A percentile compares a stretch with the other conserved stretches of the same genome.
These are phyloP conservation scores for Cutaneotrichosporon sp. DNA, from an alignment of 1,284 basidiomycete species.

Conservation along the genomic window DNA sequence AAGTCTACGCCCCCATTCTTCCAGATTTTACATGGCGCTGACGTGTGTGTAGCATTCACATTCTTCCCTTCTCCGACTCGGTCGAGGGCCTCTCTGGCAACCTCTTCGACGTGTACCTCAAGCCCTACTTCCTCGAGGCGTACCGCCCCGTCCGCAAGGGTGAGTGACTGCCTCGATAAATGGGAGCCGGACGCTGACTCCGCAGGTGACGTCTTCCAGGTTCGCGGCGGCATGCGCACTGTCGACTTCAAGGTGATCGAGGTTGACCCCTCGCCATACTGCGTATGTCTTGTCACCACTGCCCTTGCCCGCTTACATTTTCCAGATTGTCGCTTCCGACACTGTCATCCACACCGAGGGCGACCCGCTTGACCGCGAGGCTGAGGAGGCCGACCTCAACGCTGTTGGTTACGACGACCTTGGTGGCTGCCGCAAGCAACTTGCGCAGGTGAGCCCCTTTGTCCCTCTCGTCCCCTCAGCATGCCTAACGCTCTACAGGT, in stretches of 20 bases:
- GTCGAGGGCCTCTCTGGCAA: slow-evolving; percentile 96
- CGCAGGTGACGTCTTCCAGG: slow-evolving; percentile 93
- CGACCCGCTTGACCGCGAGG: slow-evolving; percentile 97
- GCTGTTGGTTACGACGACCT: slow-evolving; percentile 99
- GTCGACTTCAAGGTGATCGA: slow-evolving; percentile 89
- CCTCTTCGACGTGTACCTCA: slow-evolving; percentile 98
- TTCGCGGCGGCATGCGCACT: slow-evolving; percentile 94
- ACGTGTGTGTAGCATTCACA: slow-evolving; percentile 64
- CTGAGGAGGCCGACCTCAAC: slow-evolving; percentile 93
- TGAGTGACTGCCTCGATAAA: slow-evolving; percentile 14
- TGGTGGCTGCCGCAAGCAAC: slow-evolving; percentile 98
- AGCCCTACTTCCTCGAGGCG: slow-evolving; percentile 97
- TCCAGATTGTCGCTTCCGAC: slow-evolving; percentile 48
- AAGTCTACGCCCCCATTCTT: slow-evolving; percentile 11
- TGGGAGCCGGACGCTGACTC: slow-evolving; percentile 60
- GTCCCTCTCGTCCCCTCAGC: slow-evolving; percentile 52
- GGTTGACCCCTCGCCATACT: slow-evolving; percentile 49
- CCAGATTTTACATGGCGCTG: slow-evolving; percentile 6
- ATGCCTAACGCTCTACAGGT: slow-evolving; percentile 57
- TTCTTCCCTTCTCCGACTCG: slow-evolving; percentile 97
- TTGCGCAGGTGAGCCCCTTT: slow-evolving; percentile 95
- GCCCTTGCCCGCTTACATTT: background rate
- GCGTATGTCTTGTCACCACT: slow-evolving; percentile 29
- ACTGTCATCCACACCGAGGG: slow-evolving; percentile 67
- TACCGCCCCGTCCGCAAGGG: slow-evolving; percentile 52